These are phyloP conservation scores for Przewalskia tangutica DNA, from an alignment of 257 asterid species.

Conservation along the genomic window DNA sequence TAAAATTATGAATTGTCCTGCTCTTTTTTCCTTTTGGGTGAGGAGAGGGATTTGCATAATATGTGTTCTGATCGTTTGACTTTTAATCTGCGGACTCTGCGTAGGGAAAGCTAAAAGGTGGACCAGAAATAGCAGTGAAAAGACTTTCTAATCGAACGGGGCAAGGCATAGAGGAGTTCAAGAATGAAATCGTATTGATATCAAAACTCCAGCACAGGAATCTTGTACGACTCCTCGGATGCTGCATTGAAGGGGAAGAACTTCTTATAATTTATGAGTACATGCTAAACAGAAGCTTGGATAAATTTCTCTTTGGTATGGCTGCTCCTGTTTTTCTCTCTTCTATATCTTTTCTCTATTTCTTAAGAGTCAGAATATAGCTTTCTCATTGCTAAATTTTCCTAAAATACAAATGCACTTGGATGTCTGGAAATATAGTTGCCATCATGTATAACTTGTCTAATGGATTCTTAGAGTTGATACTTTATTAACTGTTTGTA, in stretches of 20 bases:
- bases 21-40: too few species aligned
- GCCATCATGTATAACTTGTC: neutral
- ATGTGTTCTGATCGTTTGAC: neutral
- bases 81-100: neutral
- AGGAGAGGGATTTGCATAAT: neutral
- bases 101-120: conserved; percentile 16
- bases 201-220: conserved; percentile 25
- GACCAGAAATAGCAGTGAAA: conserved; percentile 25
- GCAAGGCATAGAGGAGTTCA: conserved; percentile 24
- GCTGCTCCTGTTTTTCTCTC: neutral
- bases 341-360: neutral
- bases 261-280: conserved; percentile 19
- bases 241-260: conserved; percentile 23
- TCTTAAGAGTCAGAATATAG: neutral
- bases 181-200: conserved; percentile 19
- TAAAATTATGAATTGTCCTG: neutral
- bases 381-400: neutral
- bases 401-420: neutral
- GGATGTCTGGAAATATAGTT: neutral
- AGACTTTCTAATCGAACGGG: conserved; percentile 26
- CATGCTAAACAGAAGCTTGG: conserved; percentile 26
- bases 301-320: conserved; percentile 23
- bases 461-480: neutral
- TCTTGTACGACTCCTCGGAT: conserved; percentile 25
- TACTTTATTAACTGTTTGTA: neutral